A percentile compares a stretch with the other conserved stretches of the same genome.
Evolutionary conservation across 495 filamentous ascomycete species (phyloP).

Genomic region (Mycothermus thermophilus): DNA sequence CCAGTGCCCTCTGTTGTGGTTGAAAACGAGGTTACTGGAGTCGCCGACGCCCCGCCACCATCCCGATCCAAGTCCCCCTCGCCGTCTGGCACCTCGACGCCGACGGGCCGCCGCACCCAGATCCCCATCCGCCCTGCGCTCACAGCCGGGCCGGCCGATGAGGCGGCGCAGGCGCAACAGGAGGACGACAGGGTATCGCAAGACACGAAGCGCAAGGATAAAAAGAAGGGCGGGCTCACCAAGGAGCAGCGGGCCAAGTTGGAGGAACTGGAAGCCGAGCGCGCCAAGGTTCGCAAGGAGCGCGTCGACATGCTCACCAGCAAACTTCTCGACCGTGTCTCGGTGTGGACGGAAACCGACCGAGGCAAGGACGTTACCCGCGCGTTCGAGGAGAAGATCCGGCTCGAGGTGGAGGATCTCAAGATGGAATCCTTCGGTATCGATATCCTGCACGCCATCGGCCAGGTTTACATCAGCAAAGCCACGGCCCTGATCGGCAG

Average conservation of each 20-base stretch:
- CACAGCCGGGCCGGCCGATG: slow-evolving; percentile 80
- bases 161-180: slow-evolving; percentile 55
- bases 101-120: slow-evolving; percentile 37
- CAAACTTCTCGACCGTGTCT: slow-evolving; percentile 82
- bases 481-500: slow-evolving; percentile 77
- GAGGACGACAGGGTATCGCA: slow-evolving; percentile 60
- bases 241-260: slow-evolving; percentile 88
- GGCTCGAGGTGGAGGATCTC: slow-evolving; percentile 90
- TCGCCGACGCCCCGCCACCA: slow-evolving; percentile 7
- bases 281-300: slow-evolving; percentile 72
- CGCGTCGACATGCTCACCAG: slow-evolving; percentile 69
- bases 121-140: slow-evolving; percentile 69
- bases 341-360: slow-evolving; percentile 95
- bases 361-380: slow-evolving; percentile 68
- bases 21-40: slow-evolving; percentile 26
- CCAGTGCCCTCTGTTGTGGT: slow-evolving; percentile 24
- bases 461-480: slow-evolving; percentile 76
- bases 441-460: slow-evolving; percentile 93
- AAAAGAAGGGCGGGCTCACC: slow-evolving; percentile 73
- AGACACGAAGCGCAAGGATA: slow-evolving; percentile 45
- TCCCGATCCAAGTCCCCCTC: slow-evolving; percentile 22
- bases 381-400: slow-evolving; percentile 85
- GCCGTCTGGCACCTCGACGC: slow-evolving; percentile 44
- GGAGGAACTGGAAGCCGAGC: slow-evolving; percentile 75
- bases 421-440: slow-evolving; percentile 99